These are phyloP conservation scores for Colletotrichum sp. DNA, from an alignment of 2,329 filamentous ascomycete genomes.

Conservation along the genomic window DNA sequence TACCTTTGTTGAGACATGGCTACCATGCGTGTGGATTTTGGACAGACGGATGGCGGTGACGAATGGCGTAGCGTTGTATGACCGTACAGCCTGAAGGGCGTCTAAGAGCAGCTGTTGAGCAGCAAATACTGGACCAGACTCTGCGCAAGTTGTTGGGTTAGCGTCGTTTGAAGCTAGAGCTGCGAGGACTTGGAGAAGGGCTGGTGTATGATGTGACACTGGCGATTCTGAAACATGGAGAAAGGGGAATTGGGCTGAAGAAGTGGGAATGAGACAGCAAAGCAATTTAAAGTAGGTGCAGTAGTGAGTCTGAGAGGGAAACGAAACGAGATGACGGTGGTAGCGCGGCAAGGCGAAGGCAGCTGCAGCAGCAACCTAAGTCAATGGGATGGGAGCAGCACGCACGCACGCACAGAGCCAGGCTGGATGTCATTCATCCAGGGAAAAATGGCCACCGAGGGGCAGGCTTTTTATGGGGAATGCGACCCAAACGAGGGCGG, in stretches of 20 bases:
- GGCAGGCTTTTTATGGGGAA: slow-evolving; percentile 16
- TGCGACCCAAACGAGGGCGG: background rate
- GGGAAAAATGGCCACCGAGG: background rate
- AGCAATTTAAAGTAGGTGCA: slow-evolving; percentile 15
- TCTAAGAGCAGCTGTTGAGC: background rate
- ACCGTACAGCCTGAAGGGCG: background rate
- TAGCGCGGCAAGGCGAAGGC: background rate
- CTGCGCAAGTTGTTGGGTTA: background rate
- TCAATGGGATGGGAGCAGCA: background rate
- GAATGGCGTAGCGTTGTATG: background rate
- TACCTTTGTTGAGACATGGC: slow-evolving; percentile 37
- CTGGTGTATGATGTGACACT: background rate
- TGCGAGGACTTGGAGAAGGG: background rate
- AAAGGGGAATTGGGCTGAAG: background rate
- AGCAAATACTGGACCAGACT: background rate
- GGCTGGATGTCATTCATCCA: slow-evolving; percentile 1
- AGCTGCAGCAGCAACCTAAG: background rate
- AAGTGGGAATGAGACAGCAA: background rate
- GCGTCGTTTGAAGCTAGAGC: background rate
- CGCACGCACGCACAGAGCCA: background rate
- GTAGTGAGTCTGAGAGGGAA: background rate
- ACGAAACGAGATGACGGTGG: slow-evolving; percentile 10
- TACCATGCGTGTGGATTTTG: slow-evolving; percentile 23
- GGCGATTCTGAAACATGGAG: slow-evolving; percentile 1
- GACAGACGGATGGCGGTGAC: background rate